Evolutionary conservation across 1,284 basidiomycete species (phyloP), one percentile per base, ranked within the genome.

Genomic region (Sphagnurus paluster): DNA sequence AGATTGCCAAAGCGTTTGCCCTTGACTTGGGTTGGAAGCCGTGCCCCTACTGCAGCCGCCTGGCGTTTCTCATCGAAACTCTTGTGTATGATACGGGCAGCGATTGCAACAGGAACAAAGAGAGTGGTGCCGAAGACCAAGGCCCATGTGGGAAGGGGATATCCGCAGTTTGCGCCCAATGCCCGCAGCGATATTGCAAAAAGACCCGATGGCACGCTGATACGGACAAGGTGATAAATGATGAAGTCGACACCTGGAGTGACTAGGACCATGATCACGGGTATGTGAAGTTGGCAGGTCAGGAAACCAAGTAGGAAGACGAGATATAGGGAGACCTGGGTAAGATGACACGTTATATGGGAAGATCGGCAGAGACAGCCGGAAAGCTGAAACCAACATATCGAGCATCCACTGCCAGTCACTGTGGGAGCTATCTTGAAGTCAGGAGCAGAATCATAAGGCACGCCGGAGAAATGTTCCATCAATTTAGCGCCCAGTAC

Each of bases 21-120:
- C 24, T 46, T 25, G 2, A 57, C 28, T 19, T 37, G 44, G 3
- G 59, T 60, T 8, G 56, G 44, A 19, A 58, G 44, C 16, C 58
- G 56, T 23, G 63, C 63, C 4, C 58, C 61, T 17, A 60, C 16
- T 14, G 49, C 45, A 2, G 54, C 56, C 16, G 63, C 63, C 14
- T 53, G 45, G 13, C 55, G 50, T 19, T 48, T 44, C 19, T 59
- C 50, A 19, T 45, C 39, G 11, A 54, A 37, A 5, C 35, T 40
- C 24, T 52, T 56, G 33, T 42, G 51, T 14, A 56, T n/a, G 21
- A 63, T 48, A 16, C 48, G 46, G 14, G 47, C 19, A 5, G 44
- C 36, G n/a, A 40, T 46, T 30, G 51, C 35, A 19, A 56, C 17
- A 1, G 59, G 62, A 7, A 60, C 32, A 24, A 49, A 48, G 0